Conservation (phyloP, 345 rosid genomes). For the Linum lewisii region DNA sequence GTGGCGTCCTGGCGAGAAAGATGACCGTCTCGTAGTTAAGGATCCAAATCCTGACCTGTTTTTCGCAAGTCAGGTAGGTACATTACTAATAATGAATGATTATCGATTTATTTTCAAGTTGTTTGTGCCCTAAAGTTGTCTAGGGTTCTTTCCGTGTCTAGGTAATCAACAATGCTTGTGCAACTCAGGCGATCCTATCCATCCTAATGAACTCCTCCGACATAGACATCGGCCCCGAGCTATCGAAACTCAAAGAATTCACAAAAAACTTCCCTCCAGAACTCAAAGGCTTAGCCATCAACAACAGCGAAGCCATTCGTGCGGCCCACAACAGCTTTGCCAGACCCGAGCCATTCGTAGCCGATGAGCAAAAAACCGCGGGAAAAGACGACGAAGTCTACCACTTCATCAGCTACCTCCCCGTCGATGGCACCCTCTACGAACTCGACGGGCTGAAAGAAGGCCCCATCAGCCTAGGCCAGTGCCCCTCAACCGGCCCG, state of each 20-base stretch:
- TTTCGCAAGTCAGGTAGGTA: constrained; percentile 98
- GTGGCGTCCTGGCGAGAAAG: constrained; percentile 90
- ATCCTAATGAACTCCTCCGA: constrained; percentile 84
- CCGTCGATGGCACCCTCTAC: constrained; percentile 80
- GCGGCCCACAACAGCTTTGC: constrained; percentile 93
- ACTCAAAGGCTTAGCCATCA: constrained; percentile 89
- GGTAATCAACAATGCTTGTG: constrained; percentile 99
- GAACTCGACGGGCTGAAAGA: constrained; percentile 97
- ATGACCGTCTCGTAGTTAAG: constrained; percentile 70
- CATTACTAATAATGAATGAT: constrained; percentile 8
- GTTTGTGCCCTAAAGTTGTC: neutral
- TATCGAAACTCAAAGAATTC: constrained; percentile 72
- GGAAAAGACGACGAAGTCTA: constrained; percentile 93
- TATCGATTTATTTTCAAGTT: neutral
- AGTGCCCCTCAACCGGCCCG: constrained; percentile 44
- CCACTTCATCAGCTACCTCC: constrained; percentile 93
- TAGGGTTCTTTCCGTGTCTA: constrained; percentile 9
- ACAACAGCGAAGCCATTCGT: constrained; percentile 88
- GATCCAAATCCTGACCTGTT: constrained; percentile 74
- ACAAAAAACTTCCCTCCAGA: constrained; percentile 88
- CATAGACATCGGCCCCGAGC: constrained; percentile 81
- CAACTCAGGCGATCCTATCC: constrained; percentile 93
- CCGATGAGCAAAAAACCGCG: constrained; percentile 80
- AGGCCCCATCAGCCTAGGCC: constrained; percentile 93
- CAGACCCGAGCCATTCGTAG: constrained; percentile 94